Evolutionary conservation across 2,329 filamentous ascomycete genomes (phyloP).

Genomic region (Lachnellula hyalina): DNA sequence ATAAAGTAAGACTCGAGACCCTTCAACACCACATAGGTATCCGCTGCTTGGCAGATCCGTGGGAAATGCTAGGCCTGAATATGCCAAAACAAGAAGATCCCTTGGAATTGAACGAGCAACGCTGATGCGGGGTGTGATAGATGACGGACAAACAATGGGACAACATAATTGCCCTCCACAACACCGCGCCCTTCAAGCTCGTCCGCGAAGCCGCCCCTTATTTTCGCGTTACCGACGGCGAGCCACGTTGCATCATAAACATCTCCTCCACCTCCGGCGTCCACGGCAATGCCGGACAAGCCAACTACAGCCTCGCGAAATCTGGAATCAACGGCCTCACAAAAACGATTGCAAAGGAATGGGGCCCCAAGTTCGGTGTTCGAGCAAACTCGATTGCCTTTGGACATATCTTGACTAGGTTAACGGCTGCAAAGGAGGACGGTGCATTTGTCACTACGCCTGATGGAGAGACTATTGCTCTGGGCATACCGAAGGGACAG

Average conservation of each 20-base stretch:
- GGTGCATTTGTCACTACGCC: constrained; percentile 74
- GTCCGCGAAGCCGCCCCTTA: constrained; percentile 75
- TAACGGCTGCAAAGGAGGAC: constrained; percentile 80
- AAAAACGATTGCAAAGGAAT: constrained; percentile 89
- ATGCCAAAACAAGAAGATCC: not conserved
- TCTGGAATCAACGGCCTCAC: constrained; percentile 77
- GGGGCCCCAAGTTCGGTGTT: constrained; percentile 79
- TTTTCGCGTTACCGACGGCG: constrained; percentile 81
- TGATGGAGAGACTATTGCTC: constrained; percentile 66
- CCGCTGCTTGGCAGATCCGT: constrained; percentile 9
- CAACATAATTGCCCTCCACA: constrained; percentile 77
- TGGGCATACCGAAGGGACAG: constrained; percentile 67
- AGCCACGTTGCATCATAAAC: constrained; percentile 74
- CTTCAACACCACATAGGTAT: constrained; percentile 14
- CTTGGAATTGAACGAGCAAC: too few species aligned
- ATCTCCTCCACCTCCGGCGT: constrained; percentile 77
- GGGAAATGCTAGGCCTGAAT: constrained; percentile 10
- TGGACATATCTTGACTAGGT: constrained; percentile 71
- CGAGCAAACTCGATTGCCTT: constrained; percentile 80
- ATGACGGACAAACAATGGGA: constrained; percentile 91
- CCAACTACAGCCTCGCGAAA: constrained; percentile 83
- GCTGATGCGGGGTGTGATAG: constrained; percentile 28
- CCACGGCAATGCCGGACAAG: constrained; percentile 85
- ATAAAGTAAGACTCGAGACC: constrained; percentile 51
- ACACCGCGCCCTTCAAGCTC: constrained; percentile 80